Base-by-base conservation (phyloP, 352 stramenopile genomes). In the Phytophthora cryptogea region DNA sequence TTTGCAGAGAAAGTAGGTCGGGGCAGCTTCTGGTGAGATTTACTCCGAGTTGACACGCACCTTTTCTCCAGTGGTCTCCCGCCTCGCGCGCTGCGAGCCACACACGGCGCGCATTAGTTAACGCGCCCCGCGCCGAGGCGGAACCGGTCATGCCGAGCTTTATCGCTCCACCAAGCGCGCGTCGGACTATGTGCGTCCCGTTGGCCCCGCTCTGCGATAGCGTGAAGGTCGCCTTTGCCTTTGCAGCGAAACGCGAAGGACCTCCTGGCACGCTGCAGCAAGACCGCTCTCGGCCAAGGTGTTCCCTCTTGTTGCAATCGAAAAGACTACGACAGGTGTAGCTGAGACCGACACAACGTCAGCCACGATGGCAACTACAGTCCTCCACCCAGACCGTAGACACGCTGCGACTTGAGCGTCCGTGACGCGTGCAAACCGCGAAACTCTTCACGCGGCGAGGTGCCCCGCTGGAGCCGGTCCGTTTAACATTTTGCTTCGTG, bases 1-100 rank as follows among this genome's bases (percentile, higher is more conserved):
- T 43, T 59, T 52, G 32, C 33, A 69, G 61, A 68, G 46, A 69
- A 50, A 54, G 61, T 65, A 47, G 61, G 27, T 69, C 13, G 61
- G 61, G 61, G 41, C 54, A 51, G 20, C 53, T 47, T 46, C 57
- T 56, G 37, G 59, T 53, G 46, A 56, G 37, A 32, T 50, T 37
- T 54, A 53, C 10, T 33, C 11, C 36, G 48, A 61, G 41, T 60
- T 63, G 54, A 52, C 47, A 16, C 28, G 61, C 52, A 41, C 48
- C 42, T 66, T 70, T 66, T 66, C 55, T 65, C 62, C 54, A 68
- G 59, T 63, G 52, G n/a, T 44, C 1, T 33, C 53, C 10, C 11
- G 48, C 36, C 36, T 28, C 37, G 35, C 9, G 5, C n/a, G 28
- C 14, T 60, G 20, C 23, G 36, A 59, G 62, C 62, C 62, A 70